Evolutionary conservation across 2,329 filamentous ascomycete genomes (phyloP), one percentile per base, ranked within the genome.

Genomic region (Arthroderma sp.): DNA sequence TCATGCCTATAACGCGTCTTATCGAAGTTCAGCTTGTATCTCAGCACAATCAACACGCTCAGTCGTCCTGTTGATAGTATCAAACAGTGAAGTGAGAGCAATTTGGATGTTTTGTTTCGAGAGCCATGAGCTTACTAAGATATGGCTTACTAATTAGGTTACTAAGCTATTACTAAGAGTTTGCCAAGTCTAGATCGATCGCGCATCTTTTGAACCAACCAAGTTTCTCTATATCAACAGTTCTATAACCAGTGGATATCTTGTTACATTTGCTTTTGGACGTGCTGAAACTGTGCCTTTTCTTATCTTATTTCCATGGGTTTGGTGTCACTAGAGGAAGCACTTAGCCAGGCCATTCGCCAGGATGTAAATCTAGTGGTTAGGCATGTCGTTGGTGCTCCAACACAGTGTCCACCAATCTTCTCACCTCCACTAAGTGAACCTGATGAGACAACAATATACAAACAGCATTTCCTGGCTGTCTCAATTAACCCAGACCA

Each of bases 371-470:
- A 72, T 52, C 87, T 95, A 68, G 84, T 79, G 62, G 78, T 91
- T 66, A 85, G 94, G 70, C 91, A 98, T 74, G 76, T 96, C 64
- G 95, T 89, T 23, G 95, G 91, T 4, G 86, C 87, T 13, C 88
- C 91, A 4, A 85, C 83, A 35, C 79, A 79, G 67, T 86, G 84
- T 61, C 79, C 84, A 7, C 80, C 91, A 15, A 81, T 98, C 44
- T 96, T 86, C 73, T 85, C 87, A 37, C 80, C 91, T 35, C 84
- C 88, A 2, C 87, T 88, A 3, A 82, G 84, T 58, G 76, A 81
- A 62, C 80, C 81, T 44, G 80, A 86, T 7, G 86, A 94, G 67
- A 79, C 81, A 59, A 98, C 93, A 0, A 91, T 85, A 65, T 86
- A 88, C 73, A 89, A 95, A 70, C 90, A 81, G 51, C 93, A 98